Evolutionary conservation across 495 filamentous ascomycete genomes (phyloP).

Genomic region (Neurospora sp.): DNA sequence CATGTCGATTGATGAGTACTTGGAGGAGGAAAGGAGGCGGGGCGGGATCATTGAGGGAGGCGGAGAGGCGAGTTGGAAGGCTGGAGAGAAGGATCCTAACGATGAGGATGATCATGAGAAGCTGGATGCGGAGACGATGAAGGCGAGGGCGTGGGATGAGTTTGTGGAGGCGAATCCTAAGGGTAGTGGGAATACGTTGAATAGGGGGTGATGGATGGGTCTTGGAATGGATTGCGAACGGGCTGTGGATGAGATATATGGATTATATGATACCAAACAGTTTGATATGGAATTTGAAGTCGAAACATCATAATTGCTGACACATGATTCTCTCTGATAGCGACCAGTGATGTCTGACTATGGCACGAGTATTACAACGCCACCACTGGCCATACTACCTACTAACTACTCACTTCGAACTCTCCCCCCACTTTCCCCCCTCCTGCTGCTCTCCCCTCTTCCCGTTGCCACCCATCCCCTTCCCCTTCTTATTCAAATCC

Average conservation of each 20-base stretch:
- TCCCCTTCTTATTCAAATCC: slow-evolving; percentile 8
- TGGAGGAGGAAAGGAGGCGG: slow-evolving; percentile 78
- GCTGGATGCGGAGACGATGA: slow-evolving; percentile 82
- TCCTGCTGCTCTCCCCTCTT: not conserved
- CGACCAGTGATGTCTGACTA: not conserved
- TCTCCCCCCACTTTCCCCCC: not conserved
- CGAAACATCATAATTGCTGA: not conserved
- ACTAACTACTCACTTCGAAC: not conserved
- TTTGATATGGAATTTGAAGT: not conserved
- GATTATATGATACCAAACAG: not conserved
- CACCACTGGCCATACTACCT: not conserved
- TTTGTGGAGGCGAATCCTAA: slow-evolving; percentile 82
- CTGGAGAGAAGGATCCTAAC: slow-evolving; percentile 51
- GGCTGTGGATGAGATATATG: not conserved
- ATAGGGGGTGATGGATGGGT: slow-evolving; percentile 50
- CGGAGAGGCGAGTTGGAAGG: slow-evolving; percentile 52
- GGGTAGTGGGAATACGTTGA: slow-evolving; percentile 78
- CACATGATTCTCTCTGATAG: not conserved
- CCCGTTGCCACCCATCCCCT: not conserved
- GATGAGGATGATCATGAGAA: slow-evolving; percentile 85
- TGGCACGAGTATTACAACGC: not conserved
- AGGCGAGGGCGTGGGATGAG: slow-evolving; percentile 93
- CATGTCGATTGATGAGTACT: slow-evolving; percentile 95
- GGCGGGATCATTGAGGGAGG: slow-evolving; percentile 92
- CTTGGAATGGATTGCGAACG: not conserved